phyloP scores from a whole-genome alignment of 1,284 basidiomycete genomes.

The Trametes sp. region DNA sequence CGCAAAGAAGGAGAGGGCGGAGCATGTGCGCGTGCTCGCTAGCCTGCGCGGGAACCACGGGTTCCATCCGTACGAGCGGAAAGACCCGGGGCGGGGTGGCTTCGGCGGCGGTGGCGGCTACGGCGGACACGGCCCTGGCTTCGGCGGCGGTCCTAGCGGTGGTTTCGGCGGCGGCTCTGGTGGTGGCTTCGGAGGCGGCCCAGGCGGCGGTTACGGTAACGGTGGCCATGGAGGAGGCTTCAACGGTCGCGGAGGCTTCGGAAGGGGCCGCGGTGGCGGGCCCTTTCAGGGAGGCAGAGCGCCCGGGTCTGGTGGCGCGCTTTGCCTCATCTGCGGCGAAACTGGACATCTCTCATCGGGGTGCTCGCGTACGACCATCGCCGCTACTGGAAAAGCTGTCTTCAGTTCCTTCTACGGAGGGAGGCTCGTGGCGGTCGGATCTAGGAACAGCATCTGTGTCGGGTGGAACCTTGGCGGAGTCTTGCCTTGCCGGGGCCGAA shows the following conservation, averaged over 20 bases:
- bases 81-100: neutral
- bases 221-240: neutral
- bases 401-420: neutral
- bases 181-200: neutral
- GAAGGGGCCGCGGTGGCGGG: neutral
- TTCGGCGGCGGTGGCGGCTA: neutral
- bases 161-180: neutral
- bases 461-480: slow-evolving; percentile 8
- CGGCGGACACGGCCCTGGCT: neutral
- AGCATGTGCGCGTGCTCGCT: neutral
- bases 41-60: neutral
- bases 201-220: neutral
- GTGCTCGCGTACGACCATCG: neutral
- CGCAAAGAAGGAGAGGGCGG: neutral
- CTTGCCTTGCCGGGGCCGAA: slow-evolving; percentile 11
- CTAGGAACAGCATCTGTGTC: slow-evolving; percentile 9
- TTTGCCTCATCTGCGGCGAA: slow-evolving; percentile 25
- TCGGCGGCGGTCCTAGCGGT: neutral
- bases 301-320: neutral
- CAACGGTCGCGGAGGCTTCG: neutral
- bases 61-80: neutral
- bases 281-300: slow-evolving; percentile 17
- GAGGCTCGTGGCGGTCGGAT: neutral
- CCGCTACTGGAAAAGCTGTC: neutral
- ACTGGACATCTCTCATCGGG: slow-evolving; percentile 8